phyloP scores from a whole-genome alignment of 2,329 filamentous ascomycete genomes.

The Xylaria sp. region DNA sequence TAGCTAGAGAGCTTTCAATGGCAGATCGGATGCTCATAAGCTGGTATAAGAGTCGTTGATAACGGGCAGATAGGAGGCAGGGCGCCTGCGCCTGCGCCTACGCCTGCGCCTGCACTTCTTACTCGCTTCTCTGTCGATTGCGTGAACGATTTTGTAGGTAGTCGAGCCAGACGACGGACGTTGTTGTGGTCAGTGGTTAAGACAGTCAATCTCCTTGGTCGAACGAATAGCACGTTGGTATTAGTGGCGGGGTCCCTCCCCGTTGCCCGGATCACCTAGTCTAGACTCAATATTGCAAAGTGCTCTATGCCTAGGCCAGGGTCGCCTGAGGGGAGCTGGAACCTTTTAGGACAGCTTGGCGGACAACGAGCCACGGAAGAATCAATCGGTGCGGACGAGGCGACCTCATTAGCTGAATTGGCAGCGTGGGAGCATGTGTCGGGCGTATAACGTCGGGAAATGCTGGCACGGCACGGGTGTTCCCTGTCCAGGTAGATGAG shows the following conservation, averaged over 20 bases:
- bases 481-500: slow-evolving; percentile 16
- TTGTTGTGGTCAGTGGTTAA: neutral
- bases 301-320: slow-evolving; percentile 5
- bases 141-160: neutral
- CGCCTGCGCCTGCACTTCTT: slow-evolving; percentile 11
- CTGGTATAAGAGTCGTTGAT: slow-evolving; percentile 20
- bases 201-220: neutral
- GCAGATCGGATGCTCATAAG: slow-evolving; percentile 24
- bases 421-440: neutral
- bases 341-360: slow-evolving; percentile 1
- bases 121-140: slow-evolving; percentile 2
- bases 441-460: slow-evolving; percentile 20
- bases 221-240: slow-evolving; percentile 2
- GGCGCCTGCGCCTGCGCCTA: slow-evolving; percentile 25
- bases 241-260: slow-evolving; percentile 20
- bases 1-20: slow-evolving; percentile 15
- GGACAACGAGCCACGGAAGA: neutral
- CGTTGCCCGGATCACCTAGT: slow-evolving; percentile 10
- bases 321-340: slow-evolving; percentile 5
- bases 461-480: slow-evolving; percentile 1
- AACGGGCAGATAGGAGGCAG: neutral
- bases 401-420: neutral
- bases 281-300: slow-evolving; percentile 3
- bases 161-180: neutral
- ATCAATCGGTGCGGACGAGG: neutral